These are phyloP conservation scores for Orbilia quercus DNA, from an alignment of 2,329 filamentous ascomycete genomes.

Conservation along the genomic window DNA sequence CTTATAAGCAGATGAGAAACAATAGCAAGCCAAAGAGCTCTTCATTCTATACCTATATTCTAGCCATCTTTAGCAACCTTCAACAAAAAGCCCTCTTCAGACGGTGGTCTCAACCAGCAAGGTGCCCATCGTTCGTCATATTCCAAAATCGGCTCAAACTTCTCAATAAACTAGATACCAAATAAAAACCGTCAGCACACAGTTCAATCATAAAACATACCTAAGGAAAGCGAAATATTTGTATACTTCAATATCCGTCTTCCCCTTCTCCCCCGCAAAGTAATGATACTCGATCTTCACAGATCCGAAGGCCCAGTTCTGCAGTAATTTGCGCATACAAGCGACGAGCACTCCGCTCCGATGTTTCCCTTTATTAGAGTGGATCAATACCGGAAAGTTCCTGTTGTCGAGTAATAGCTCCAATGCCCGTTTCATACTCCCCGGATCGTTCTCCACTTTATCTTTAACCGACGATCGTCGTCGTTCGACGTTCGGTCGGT, in stretches of 20 bases:
- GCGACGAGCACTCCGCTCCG: constrained; percentile 59
- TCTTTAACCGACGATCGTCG: constrained; percentile 12
- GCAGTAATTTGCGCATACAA: constrained; percentile 59
- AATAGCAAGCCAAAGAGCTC: not conserved
- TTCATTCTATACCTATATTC: not conserved
- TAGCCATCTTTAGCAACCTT: constrained; percentile 31
- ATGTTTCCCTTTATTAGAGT: constrained; percentile 60
- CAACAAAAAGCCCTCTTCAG: constrained; percentile 23
- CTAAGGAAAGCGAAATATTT: too few relatives aligned
- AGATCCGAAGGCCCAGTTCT: constrained; percentile 59
- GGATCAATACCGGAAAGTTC: constrained; percentile 59
- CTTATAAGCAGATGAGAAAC: not conserved
- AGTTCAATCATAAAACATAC: too few relatives aligned
- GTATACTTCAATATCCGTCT: constrained; percentile 59
- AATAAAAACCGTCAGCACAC: constrained; percentile 10
- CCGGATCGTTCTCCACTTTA: constrained; percentile 58
- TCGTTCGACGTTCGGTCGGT: not conserved
- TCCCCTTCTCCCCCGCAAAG: constrained; percentile 60
- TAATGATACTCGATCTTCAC: constrained; percentile 59
- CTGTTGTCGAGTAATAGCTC: constrained; percentile 58
- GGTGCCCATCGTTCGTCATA: constrained; percentile 58
- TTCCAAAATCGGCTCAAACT: constrained; percentile 58
- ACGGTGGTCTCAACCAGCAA: constrained; percentile 49
- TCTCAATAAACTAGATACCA: constrained; percentile 58
- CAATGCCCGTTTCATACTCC: constrained; percentile 55